These are phyloP conservation scores for Pilobolus umbonatus DNA, from an alignment of 192 early-diverging fungal genomes.

Conservation along the genomic window DNA sequence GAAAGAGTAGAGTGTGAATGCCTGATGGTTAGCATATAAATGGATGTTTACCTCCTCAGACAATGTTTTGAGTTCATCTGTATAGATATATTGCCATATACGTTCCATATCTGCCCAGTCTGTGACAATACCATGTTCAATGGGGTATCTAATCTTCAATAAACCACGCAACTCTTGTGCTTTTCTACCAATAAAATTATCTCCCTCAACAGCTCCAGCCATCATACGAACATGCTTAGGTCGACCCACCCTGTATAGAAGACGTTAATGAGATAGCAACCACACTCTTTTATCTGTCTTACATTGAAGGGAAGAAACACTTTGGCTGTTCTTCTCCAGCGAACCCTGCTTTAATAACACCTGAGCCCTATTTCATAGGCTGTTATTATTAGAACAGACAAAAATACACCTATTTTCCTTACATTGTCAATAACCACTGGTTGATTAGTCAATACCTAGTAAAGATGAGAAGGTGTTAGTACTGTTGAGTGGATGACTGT, in stretches of 20 bases:
- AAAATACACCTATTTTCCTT: slow-evolving; percentile 26
- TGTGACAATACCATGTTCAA: slow-evolving; percentile 95
- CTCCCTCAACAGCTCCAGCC: slow-evolving; percentile 97
- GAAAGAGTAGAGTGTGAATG: neutral
- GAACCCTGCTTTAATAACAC: slow-evolving; percentile 98
- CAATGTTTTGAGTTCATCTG: slow-evolving; percentile 91
- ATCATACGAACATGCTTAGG: slow-evolving; percentile 96
- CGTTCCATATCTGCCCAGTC: slow-evolving; percentile 99
- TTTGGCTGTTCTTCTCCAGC: slow-evolving; percentile 97
- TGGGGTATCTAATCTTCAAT: slow-evolving; percentile 89
- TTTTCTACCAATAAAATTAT: slow-evolving; percentile 91
- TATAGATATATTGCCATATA: slow-evolving; percentile 97
- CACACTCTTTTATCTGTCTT: slow-evolving; percentile 30
- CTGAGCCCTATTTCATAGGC: slow-evolving; percentile 75
- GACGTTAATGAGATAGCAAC: neutral
- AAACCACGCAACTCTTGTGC: slow-evolving; percentile 97
- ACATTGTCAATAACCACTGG: slow-evolving; percentile 99
- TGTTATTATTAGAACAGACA: neutral
- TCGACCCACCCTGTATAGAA: slow-evolving; percentile 68
- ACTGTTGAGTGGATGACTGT: neutral
- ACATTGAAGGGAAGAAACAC: slow-evolving; percentile 92
- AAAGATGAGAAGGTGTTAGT: neutral
- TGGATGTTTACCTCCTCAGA: slow-evolving; percentile 77
- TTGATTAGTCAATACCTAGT: slow-evolving; percentile 86
- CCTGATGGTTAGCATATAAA: neutral